Base-by-base conservation (phyloP, 1,284 basidiomycete genomes). In the Stereum hirsutum region DNA sequence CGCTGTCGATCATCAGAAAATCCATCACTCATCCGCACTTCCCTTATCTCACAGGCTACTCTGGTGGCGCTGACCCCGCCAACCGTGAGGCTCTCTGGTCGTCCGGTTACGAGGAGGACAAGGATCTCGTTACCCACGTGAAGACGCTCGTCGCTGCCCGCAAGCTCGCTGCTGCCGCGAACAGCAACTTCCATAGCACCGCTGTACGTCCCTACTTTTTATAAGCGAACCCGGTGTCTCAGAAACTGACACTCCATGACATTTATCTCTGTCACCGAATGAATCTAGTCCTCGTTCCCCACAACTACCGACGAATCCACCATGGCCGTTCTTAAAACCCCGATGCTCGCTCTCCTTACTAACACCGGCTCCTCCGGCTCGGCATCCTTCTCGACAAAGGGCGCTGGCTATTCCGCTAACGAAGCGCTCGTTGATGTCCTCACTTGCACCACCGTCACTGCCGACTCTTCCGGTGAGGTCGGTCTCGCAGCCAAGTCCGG, bases 1-100 rank as follows among this genome's bases (percentile, higher is more conserved):
- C n/a, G n/a, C n/a, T n/a, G n/a, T n/a, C n/a, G n/a, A n/a, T n/a
- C n/a, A n/a, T n/a, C n/a, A n/a, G n/a, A n/a, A n/a, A n/a, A n/a
- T n/a, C n/a, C n/a, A n/a, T n/a, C n/a, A n/a, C n/a, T n/a, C n/a
- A n/a, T n/a, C n/a, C n/a, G n/a, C n/a, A n/a, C n/a, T n/a, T n/a
- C n/a, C n/a, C n/a, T n/a, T n/a, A n/a, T n/a, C n/a, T n/a, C n/a
- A n/a, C n/a, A 56, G 67, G 67, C 15, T 68, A 72, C 54, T 55
- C 52, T 19, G 73, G 74, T 8, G 66, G 53, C 36, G 47, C 54
- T 10, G 60, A 63, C 43, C 55, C 54, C 10, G 43, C 39, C 15
- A 82, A 80, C 51, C 79, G 78, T 40, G 80, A 81, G 60, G 73
- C 79, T 75, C 62, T 82, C n/a, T 82, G 79, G 78, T 60, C 68